Percentiles rank a stretch among this genome's conserved stretches.
These are phyloP conservation scores for Jamesozyma hellenica DNA, from an alignment of 805 yeast genomes.

Conservation along the genomic window DNA sequence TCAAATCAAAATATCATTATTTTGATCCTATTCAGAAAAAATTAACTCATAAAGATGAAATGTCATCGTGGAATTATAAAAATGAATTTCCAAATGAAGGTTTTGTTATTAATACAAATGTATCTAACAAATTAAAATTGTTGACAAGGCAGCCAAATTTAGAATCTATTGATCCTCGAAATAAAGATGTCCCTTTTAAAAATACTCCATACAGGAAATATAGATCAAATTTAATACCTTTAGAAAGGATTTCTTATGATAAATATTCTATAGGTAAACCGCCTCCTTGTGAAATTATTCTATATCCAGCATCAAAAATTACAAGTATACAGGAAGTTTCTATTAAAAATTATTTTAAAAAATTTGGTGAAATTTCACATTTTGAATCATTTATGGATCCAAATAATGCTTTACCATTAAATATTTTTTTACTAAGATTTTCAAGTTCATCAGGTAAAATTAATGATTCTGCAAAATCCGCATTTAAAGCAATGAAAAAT, in stretches of 20 bases:
- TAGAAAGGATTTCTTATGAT: slow-evolving; percentile 42
- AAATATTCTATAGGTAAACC: slow-evolving; percentile 64
- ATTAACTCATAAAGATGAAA: slow-evolving; percentile 16
- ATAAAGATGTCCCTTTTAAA: not conserved
- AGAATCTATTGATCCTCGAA: slow-evolving; percentile 22
- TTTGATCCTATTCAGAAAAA: slow-evolving; percentile 17
- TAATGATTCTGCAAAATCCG: slow-evolving; percentile 39
- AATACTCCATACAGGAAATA: slow-evolving; percentile 9
- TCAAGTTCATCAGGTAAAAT: slow-evolving; percentile 45
- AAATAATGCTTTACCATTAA: slow-evolving; percentile 66
- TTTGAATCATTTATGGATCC: slow-evolving; percentile 59
- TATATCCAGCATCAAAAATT: slow-evolving; percentile 39
- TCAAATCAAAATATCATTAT: slow-evolving; percentile 24
- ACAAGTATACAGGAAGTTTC: slow-evolving; percentile 15
- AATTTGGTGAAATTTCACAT: slow-evolving; percentile 55
- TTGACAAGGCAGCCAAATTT: slow-evolving; percentile 14
- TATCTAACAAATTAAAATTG: slow-evolving; percentile 9
- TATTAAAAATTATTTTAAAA: slow-evolving; percentile 42
- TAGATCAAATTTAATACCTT: slow-evolving; percentile 8
- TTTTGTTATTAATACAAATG: slow-evolving; percentile 13
- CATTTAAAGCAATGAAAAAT: slow-evolving; percentile 35
- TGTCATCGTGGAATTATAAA: slow-evolving; percentile 18
- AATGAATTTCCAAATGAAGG: slow-evolving; percentile 19
- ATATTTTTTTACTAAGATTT: slow-evolving; percentile 55
- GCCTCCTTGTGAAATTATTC: slow-evolving; percentile 59